phyloP scores from a whole-genome alignment of 2,329 filamentous ascomycete genomes.

The Trichoderma koningii region DNA sequence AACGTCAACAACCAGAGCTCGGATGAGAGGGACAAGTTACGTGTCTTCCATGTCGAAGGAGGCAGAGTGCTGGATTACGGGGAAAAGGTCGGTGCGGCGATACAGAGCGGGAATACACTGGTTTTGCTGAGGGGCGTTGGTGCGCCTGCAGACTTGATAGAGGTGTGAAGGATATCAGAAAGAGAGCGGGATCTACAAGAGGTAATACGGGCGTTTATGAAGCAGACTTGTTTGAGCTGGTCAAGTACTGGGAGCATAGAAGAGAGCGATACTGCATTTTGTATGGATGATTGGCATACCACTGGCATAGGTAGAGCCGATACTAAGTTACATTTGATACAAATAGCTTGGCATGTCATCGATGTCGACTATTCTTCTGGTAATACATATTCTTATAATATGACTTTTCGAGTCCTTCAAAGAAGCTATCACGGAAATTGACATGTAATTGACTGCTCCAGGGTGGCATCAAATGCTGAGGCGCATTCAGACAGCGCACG shows the following conservation, averaged over 20 bases:
- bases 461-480: neutral
- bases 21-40: constrained; percentile 74
- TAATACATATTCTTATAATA: no score
- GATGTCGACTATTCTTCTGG: no score
- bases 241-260: neutral
- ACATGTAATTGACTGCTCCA: neutral
- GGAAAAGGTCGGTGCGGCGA: constrained; percentile 74
- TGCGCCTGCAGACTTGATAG: constrained; percentile 72
- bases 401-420: fast-evolving
- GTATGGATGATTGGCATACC: no score
- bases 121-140: constrained; percentile 85
- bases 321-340: no score
- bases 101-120: constrained; percentile 85
- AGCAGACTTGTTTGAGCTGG: neutral
- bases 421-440: neutral
- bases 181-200: neutral
- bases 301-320: no score
- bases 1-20: constrained; percentile 81
- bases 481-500: constrained; percentile 30
- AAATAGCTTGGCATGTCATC: no score
- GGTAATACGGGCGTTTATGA: neutral
- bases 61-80: constrained; percentile 83
- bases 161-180: constrained; percentile 36
- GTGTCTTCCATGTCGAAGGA: constrained; percentile 91
- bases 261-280: neutral